A percentile compares a stretch with the other conserved stretches of the same genome.
Conservation (phyloP, 371 early-diverging fungal genomes). For the Circinella umbellata region DNA sequence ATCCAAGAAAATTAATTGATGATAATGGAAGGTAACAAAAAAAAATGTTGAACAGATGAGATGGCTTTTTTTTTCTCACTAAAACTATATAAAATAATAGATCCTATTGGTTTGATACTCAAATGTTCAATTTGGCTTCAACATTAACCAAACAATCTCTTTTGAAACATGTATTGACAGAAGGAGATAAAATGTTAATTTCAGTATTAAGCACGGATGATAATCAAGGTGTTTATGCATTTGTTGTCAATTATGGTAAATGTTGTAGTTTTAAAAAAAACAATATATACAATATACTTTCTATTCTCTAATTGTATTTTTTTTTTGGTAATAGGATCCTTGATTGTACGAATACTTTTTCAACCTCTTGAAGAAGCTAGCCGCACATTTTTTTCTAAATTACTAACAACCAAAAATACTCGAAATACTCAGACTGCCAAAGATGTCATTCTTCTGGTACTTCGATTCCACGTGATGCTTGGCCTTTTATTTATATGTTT, state of each 20-base stretch:
- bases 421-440: conserved; percentile 34
- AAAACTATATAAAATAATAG: conserved; percentile 15
- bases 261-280: background rate
- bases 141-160: conserved; percentile 87
- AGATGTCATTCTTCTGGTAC: conserved; percentile 63
- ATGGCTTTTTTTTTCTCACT: no score
- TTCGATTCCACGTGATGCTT: conserved; percentile 79
- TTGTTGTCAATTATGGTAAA: conserved; percentile 86
- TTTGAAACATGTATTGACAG: conserved; percentile 91
- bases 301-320: no score
- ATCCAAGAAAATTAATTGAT: conserved; percentile 43
- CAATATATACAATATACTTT: background rate
- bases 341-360: conserved; percentile 89
- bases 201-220: conserved; percentile 57
- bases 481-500: conserved; percentile 84
- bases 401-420: conserved; percentile 28
- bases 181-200: conserved; percentile 93
- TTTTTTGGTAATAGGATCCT: conserved; percentile 64
- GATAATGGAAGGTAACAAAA: conserved; percentile 35
- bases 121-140: conserved; percentile 64
- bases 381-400: conserved; percentile 80
- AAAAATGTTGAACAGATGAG: no score
- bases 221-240: conserved; percentile 84
- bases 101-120: conserved; percentile 63
- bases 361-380: conserved; percentile 93